Conservation (phyloP, 1,284 basidiomycete genomes). For the Leccinum fallax region DNA sequence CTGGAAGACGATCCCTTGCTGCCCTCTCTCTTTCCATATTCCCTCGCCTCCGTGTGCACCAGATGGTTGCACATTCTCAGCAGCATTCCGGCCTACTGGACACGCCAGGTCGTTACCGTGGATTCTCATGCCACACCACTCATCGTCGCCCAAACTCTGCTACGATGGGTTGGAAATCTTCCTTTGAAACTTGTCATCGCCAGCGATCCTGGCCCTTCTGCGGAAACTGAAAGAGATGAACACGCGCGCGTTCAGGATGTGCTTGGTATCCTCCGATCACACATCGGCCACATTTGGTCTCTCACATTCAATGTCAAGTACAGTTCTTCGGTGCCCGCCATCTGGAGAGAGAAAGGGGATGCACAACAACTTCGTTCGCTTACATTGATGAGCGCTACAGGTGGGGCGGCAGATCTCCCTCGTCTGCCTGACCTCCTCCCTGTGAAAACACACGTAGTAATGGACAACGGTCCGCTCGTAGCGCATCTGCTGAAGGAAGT, state of each 20-base stretch:
- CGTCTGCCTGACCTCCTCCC: neutral
- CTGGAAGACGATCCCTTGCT: conserved; percentile 13
- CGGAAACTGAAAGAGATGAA: neutral
- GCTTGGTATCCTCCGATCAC: conserved; percentile 3
- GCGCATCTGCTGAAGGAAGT: neutral
- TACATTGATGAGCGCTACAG: conserved; percentile 2
- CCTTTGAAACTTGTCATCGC: conserved; percentile 10
- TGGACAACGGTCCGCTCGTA: neutral
- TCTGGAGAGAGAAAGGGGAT: conserved; percentile 11
- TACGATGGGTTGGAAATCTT: conserved; percentile 2
- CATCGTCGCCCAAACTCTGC: neutral
- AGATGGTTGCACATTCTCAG: conserved; percentile 18
- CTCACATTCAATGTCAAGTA: conserved; percentile 4
- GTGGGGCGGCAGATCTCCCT: neutral
- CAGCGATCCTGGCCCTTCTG: neutral
- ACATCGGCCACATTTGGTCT: conserved; percentile 9
- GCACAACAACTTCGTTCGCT: neutral
- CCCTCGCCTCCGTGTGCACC: conserved; percentile 17
- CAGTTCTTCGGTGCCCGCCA: conserved; percentile 7
- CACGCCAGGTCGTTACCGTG: conserved; percentile 16
- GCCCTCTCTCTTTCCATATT: conserved; percentile 17
- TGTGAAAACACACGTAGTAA: neutral
- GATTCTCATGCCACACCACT: conserved; percentile 5
- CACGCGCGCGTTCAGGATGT: neutral
- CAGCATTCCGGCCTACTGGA: conserved; percentile 17